These are phyloP conservation scores for Pseudocercospora fuligena DNA, from an alignment of 2,329 filamentous ascomycete genomes.

Conservation along the genomic window DNA sequence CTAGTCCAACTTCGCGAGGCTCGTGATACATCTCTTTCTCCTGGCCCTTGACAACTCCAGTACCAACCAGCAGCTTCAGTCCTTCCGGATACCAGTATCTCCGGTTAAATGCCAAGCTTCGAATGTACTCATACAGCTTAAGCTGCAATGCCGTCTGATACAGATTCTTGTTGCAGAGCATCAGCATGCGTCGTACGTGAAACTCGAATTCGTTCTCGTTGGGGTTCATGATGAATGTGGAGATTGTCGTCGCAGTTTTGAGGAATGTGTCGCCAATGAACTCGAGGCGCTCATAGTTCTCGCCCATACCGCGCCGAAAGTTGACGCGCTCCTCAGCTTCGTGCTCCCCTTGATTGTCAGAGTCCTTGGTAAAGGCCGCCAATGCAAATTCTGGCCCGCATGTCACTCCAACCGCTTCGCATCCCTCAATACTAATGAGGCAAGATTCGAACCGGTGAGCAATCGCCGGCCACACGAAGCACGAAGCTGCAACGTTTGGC, in stretches of 20 bases:
- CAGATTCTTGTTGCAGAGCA: constrained; percentile 90
- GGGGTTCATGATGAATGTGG: constrained; percentile 77
- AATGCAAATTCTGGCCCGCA: constrained; percentile 74
- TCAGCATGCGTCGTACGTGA: constrained; percentile 86
- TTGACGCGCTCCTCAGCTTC: constrained; percentile 66
- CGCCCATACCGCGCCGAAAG: constrained; percentile 83
- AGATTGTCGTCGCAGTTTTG: constrained; percentile 93
- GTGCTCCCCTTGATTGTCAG: constrained; percentile 79
- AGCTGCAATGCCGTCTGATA: constrained; percentile 74
- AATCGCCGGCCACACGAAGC: constrained; percentile 78
- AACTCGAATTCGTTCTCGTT: constrained; percentile 82
- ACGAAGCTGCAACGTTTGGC: constrained; percentile 70
- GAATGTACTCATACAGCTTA: constrained; percentile 74
- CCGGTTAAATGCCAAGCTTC: constrained; percentile 78
- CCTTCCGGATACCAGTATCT: constrained; percentile 88
- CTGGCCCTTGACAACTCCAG: constrained; percentile 38
- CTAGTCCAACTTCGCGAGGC: constrained; percentile 67
- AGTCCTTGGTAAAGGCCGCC: constrained; percentile 91
- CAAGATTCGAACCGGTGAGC: constrained; percentile 82
- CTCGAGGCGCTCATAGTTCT: constrained; percentile 92
- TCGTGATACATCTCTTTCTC: constrained; percentile 49
- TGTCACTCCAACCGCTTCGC: constrained; percentile 65
- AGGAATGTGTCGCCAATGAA: constrained; percentile 93
- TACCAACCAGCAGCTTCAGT: constrained; percentile 71
- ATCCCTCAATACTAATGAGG: constrained; percentile 79